Conservation (phyloP, 805 yeast species). For the Candida glaebosa region DNA sequence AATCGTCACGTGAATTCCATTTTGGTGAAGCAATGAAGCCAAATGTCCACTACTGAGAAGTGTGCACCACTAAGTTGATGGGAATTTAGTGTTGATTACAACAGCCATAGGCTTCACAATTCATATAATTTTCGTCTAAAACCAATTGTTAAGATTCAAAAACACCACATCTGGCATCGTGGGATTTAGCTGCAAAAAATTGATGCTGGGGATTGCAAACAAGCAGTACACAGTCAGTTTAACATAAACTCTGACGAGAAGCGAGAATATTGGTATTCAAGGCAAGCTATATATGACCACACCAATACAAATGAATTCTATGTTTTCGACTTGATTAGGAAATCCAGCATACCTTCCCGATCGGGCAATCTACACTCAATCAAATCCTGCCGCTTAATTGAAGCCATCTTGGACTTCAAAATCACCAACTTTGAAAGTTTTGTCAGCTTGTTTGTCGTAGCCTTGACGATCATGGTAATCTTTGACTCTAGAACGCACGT, state of each 20-base stretch:
- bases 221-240: constrained; percentile 1
- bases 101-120: too few relatives aligned
- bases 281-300: too few relatives aligned
- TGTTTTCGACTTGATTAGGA: not conserved
- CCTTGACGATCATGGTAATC: constrained; percentile 22
- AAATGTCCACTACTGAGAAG: too few relatives aligned
- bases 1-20: not conserved
- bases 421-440: constrained; percentile 25
- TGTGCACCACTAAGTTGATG: too few relatives aligned
- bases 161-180: not conserved
- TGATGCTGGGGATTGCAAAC: not conserved
- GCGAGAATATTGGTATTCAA: not conserved
- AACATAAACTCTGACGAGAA: not conserved
- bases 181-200: constrained; percentile 3
- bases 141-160: not conserved
- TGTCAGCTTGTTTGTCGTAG: constrained; percentile 21
- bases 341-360: constrained; percentile 1
- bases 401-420: constrained; percentile 27
- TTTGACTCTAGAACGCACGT: constrained; percentile 25
- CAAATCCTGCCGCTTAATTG: constrained; percentile 11
- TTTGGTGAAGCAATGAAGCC: not conserved
- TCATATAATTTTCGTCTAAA: too few relatives aligned
- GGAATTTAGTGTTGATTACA: too few relatives aligned
- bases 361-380: not conserved
- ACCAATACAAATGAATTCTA: not conserved